Evolutionary conservation across 805 yeast species (phyloP).

Genomic region (Peterozyma xylosa): DNA sequence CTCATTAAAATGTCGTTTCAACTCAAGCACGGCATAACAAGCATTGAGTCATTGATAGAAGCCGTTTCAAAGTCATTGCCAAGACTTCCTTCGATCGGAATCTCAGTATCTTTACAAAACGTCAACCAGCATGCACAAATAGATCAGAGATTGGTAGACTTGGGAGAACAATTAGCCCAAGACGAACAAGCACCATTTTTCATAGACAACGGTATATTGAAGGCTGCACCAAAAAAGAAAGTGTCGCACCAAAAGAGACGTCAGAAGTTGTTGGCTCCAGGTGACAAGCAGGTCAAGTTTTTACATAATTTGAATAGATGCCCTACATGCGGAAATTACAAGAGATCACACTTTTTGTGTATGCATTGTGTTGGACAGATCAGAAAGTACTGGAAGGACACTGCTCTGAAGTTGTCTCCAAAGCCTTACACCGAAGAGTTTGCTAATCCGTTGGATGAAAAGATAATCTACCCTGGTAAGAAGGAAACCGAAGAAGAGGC

Average conservation of each 20-base stretch:
- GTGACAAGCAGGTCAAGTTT: constrained; percentile 70
- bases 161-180: constrained; percentile 31
- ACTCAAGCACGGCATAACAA: not conserved
- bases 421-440: constrained; percentile 33
- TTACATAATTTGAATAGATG: constrained; percentile 78
- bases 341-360: constrained; percentile 85
- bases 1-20: not conserved
- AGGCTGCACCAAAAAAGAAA: constrained; percentile 94
- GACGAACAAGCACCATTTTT: constrained; percentile 31
- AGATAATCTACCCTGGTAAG: constrained; percentile 70
- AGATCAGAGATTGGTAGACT: constrained; percentile 22
- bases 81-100: constrained; percentile 7
- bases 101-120: constrained; percentile 12
- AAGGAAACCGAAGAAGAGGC: constrained; percentile 35
- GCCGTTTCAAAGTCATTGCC: constrained; percentile 1
- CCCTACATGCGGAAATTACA: constrained; percentile 91
- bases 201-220: constrained; percentile 63
- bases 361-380: constrained; percentile 88
- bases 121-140: not conserved
- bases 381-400: constrained; percentile 56
- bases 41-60: not conserved
- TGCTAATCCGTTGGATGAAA: constrained; percentile 50
- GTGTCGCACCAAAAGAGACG: constrained; percentile 82
- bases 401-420: constrained; percentile 18
- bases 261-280: constrained; percentile 75